A percentile compares a stretch with the other conserved stretches of the same genome.
Evolutionary conservation across 176 grass and related monocot species (phyloP).

Genomic region (Typha latifolia): DNA sequence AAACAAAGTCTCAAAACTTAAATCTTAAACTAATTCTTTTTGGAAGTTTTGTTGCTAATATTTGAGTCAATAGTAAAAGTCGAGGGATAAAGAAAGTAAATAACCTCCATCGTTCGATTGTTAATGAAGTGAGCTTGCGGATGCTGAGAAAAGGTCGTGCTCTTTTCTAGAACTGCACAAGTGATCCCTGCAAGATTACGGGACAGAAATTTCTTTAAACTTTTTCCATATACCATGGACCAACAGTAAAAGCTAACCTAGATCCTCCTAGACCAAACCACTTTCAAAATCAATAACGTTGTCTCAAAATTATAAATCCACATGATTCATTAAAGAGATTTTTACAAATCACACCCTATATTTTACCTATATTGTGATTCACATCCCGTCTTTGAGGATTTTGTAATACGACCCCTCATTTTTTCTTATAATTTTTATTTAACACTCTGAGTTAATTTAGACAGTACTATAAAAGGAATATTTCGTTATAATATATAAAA

Average conservation of each 20-base stretch:
- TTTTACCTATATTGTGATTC: too few relatives aligned
- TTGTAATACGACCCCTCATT: too few relatives aligned
- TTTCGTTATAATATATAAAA: too few relatives aligned
- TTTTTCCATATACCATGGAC: conserved; percentile 1
- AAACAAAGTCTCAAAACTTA: not conserved
- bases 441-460: too few relatives aligned
- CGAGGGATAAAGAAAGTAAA: conserved; percentile 4
- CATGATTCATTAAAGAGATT: not conserved
- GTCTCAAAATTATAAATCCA: not conserved
- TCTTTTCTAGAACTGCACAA: conserved; percentile 70
- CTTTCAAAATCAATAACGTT: not conserved
- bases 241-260: conserved; percentile 2
- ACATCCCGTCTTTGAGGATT: too few relatives aligned
- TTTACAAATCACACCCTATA: too few relatives aligned
- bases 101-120: conserved; percentile 94
- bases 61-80: not conserved
- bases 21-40: too few relatives aligned
- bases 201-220: not conserved
- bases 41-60: not conserved
- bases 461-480: too few relatives aligned
- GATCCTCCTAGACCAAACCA: not conserved
- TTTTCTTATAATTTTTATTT: too few relatives aligned
- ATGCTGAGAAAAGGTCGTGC: conserved; percentile 49
- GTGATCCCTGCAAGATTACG: conserved; percentile 33
- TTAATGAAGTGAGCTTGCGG: conserved; percentile 93